Percentiles rank a stretch among this genome's conserved stretches.
Evolutionary conservation across 2,329 filamentous ascomycete genomes (phyloP).

Genomic region (Tothia fuscella): DNA sequence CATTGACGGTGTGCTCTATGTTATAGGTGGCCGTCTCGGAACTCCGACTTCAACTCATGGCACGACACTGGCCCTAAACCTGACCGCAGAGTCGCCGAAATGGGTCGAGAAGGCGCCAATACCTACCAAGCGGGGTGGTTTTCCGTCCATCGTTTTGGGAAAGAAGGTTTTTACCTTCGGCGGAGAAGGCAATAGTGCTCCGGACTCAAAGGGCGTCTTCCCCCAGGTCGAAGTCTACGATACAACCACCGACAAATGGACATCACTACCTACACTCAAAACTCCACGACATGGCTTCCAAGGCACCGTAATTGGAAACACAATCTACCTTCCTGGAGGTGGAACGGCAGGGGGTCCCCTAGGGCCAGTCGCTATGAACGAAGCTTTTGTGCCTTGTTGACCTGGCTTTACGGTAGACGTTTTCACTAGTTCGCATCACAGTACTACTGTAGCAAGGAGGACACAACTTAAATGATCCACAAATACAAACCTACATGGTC

Average conservation of each 20-base stretch:
- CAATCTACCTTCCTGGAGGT: slow-evolving; percentile 19
- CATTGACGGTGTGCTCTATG: slow-evolving; percentile 16
- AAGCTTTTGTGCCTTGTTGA: background rate
- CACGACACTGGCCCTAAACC: slow-evolving; percentile 17
- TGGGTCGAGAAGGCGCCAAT: slow-evolving; percentile 13
- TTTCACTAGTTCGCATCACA: too few relatives aligned
- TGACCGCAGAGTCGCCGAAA: slow-evolving; percentile 12
- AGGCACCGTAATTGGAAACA: slow-evolving; percentile 15
- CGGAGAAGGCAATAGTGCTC: slow-evolving; percentile 17
- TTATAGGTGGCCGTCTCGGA: slow-evolving; percentile 17
- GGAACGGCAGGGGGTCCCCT: slow-evolving; percentile 11
- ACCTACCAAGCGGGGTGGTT: slow-evolving; percentile 17
- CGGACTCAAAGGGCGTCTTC: slow-evolving; percentile 7
- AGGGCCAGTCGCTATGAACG: background rate
- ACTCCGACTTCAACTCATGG: slow-evolving; percentile 14
- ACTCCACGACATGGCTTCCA: slow-evolving; percentile 18
- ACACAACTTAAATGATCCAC: too few relatives aligned
- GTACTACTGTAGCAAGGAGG: too few relatives aligned
- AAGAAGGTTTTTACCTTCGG: slow-evolving; percentile 19
- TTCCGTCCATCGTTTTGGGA: slow-evolving; percentile 15
- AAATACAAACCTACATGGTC: too few relatives aligned
- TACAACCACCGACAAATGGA: slow-evolving; percentile 15
- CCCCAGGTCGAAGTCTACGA: slow-evolving; percentile 15
- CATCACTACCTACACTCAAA: slow-evolving; percentile 13
- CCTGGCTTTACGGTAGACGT: too few relatives aligned